Conservation (phyloP, 495 filamentous ascomycete genomes). For the Trichoderma asperelloides region DNA sequence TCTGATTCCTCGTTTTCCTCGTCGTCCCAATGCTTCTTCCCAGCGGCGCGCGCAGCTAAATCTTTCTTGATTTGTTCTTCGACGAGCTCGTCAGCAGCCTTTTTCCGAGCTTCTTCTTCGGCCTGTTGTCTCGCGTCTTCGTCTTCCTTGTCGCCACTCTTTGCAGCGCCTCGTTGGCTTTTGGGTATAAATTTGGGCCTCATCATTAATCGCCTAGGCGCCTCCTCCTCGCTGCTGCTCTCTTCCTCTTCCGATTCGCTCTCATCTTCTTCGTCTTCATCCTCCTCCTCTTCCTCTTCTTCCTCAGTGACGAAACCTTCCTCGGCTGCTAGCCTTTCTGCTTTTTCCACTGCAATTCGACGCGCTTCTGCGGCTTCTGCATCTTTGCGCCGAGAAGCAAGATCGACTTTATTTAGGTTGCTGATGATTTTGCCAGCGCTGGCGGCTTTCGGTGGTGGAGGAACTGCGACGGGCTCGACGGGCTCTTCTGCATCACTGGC, state of each 20-base stretch:
- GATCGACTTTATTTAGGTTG: slow-evolving; percentile 57
- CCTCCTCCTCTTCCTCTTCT: slow-evolving; percentile 31
- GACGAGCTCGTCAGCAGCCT: slow-evolving; percentile 66
- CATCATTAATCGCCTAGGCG: slow-evolving; percentile 62
- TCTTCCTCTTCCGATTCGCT: slow-evolving; percentile 46
- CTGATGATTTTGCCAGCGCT: slow-evolving; percentile 50
- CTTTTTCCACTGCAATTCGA: slow-evolving; percentile 32
- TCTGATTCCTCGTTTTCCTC: slow-evolving; percentile 67
- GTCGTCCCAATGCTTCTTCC: slow-evolving; percentile 82
- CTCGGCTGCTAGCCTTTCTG: slow-evolving; percentile 47
- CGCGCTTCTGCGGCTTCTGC: slow-evolving; percentile 38
- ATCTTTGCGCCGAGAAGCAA: slow-evolving; percentile 41
- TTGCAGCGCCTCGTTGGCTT: slow-evolving; percentile 46
- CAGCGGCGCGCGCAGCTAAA: slow-evolving; percentile 61
- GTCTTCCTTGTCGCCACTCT: slow-evolving; percentile 13
- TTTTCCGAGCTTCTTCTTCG: slow-evolving; percentile 38
- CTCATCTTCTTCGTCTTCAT: slow-evolving; percentile 46
- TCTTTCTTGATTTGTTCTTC: slow-evolving; percentile 81
- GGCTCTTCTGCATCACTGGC: slow-evolving; percentile 41
- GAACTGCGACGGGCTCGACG: slow-evolving; percentile 25
- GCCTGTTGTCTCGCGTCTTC: slow-evolving; percentile 13
- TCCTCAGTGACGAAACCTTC: slow-evolving; percentile 70
- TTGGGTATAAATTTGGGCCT: slow-evolving; percentile 92
- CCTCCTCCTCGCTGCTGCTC: slow-evolving; percentile 54
- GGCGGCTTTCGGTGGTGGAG: slow-evolving; percentile 48